Conservation (phyloP, 495 filamentous ascomycete species). For the Aspergillus egyptiacus region DNA sequence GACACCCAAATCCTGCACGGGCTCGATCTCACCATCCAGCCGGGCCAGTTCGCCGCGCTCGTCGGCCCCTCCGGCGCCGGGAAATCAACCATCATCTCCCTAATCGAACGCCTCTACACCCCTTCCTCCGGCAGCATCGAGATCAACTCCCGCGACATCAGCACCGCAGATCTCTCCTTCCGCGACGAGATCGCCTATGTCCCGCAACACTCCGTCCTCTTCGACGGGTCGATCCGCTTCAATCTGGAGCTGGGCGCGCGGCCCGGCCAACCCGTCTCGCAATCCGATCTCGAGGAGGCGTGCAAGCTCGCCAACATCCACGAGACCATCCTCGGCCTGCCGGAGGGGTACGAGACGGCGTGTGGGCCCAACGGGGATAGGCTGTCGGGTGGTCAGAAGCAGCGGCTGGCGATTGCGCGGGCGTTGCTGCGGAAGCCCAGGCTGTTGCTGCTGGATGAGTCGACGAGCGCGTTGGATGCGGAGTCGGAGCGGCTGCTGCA, state of each 20-base stretch:
- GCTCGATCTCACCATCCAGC: conserved; percentile 47
- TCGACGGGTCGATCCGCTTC: conserved; percentile 47
- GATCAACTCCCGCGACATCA: conserved; percentile 39
- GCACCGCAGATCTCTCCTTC: conserved; percentile 24
- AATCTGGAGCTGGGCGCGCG: conserved; percentile 49
- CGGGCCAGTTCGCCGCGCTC: conserved; percentile 53
- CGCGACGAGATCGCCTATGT: conserved; percentile 49
- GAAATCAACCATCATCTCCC: conserved; percentile 53
- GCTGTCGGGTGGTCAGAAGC: conserved; percentile 70
- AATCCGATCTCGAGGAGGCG: conserved; percentile 50
- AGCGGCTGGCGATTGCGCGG: conserved; percentile 69
- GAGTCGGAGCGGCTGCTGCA: conserved; percentile 66
- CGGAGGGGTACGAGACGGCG: conserved; percentile 58
- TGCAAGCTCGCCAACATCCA: conserved; percentile 54
- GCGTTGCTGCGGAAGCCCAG: conserved; percentile 63
- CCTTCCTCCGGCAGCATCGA: conserved; percentile 33
- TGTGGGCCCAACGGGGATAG: conserved; percentile 55
- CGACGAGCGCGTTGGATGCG: conserved; percentile 65
- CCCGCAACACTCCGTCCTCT: conserved; percentile 49
- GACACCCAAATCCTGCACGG: conserved; percentile 46
- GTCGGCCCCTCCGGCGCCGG: conserved; percentile 57
- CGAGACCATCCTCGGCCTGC: conserved; percentile 48
- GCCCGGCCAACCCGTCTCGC: conserved; percentile 34
- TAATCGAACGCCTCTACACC: conserved; percentile 56
- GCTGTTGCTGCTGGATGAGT: conserved; percentile 70